Percentiles rank a stretch among this genome's conserved stretches.
Conservation (phyloP, 129 eudicot species). For the Rutidosis leptorrhynchoides region DNA sequence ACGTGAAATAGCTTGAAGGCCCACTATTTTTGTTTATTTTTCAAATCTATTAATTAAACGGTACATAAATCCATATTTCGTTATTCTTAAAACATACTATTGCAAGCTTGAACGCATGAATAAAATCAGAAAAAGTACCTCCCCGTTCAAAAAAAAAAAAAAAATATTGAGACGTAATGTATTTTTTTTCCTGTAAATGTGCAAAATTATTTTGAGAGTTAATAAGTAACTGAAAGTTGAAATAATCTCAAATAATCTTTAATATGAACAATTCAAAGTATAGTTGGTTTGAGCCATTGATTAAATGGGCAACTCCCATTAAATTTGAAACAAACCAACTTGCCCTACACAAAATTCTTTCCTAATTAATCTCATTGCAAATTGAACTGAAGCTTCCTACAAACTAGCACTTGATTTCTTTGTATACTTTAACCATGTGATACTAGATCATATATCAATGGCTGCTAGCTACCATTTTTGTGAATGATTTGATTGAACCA, state of each 20-base stretch:
- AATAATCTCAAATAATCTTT: slow-evolving; percentile 2
- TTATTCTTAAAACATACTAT: too few species aligned
- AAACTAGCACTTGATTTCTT: slow-evolving; percentile 17
- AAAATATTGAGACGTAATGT: too few species aligned
- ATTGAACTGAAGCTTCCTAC: slow-evolving; percentile 28
- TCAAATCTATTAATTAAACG: too few species aligned
- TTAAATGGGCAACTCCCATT: background rate
- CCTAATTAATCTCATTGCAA: slow-evolving; percentile 21
- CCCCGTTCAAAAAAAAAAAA: too few species aligned
- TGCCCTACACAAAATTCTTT: slow-evolving; percentile 12
- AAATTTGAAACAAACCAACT: slow-evolving; percentile 19
- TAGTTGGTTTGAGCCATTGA: slow-evolving; percentile 15
- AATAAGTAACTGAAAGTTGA: slow-evolving; percentile 6
- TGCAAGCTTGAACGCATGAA: too few species aligned
- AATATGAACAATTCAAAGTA: slow-evolving; percentile 25
- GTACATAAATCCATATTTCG: too few species aligned
- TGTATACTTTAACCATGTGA: slow-evolving; percentile 27
- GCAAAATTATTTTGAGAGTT: too few species aligned
- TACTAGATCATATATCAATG: slow-evolving; percentile 26
- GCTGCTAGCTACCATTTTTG: slow-evolving; percentile 45
- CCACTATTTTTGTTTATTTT: background rate
- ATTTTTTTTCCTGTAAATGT: too few species aligned
- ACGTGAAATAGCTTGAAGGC: slow-evolving; percentile 12
- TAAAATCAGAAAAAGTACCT: too few species aligned
- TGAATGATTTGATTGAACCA: slow-evolving; percentile 55